Percentiles rank a stretch among this genome's conserved stretches.
These are phyloP conservation scores for Phytopythium ostracodes DNA, from an alignment of 352 stramenopile genomes.

Conservation along the genomic window DNA sequence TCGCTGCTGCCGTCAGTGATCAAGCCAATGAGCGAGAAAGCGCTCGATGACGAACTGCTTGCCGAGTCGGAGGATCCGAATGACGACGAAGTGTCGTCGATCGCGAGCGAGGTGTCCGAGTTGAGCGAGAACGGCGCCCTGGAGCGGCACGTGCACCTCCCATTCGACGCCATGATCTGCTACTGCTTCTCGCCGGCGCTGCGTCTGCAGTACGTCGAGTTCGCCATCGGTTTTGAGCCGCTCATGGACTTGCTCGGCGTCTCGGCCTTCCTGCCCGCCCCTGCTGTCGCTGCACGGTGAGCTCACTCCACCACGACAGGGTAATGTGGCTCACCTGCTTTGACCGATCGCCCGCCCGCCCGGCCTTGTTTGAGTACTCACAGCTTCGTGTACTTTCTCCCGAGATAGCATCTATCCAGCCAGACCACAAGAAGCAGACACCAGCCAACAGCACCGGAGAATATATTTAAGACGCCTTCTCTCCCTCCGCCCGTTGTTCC, in stretches of 20 bases:
- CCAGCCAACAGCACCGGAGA: background rate
- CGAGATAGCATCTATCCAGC: background rate
- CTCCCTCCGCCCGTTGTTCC: background rate
- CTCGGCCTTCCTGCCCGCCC: conserved; percentile 41
- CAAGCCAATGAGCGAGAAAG: conserved; percentile 4
- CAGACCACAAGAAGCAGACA: background rate
- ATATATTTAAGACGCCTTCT: conserved; percentile 4
- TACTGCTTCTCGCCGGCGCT: conserved; percentile 64
- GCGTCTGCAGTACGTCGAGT: conserved; percentile 79
- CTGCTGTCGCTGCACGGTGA: background rate
- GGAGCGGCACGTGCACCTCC: conserved; percentile 74
- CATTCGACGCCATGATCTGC: conserved; percentile 79
- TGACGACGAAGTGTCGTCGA: conserved; percentile 4
- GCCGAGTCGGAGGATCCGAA: conserved; percentile 14
- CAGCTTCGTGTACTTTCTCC: background rate
- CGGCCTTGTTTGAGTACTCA: background rate
- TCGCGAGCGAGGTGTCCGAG: conserved; percentile 10
- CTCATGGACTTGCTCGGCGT: conserved; percentile 76
- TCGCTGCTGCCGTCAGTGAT: conserved; percentile 24
- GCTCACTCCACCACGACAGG: background rate
- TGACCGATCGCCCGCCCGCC: no score
- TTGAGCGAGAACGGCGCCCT: conserved; percentile 8
- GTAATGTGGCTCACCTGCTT: background rate
- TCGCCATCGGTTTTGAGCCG: conserved; percentile 81
- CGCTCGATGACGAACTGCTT: conserved; percentile 9